Evolutionary conservation across 805 yeast species (phyloP).

Genomic region (Kodamaea jinghongensis): DNA sequence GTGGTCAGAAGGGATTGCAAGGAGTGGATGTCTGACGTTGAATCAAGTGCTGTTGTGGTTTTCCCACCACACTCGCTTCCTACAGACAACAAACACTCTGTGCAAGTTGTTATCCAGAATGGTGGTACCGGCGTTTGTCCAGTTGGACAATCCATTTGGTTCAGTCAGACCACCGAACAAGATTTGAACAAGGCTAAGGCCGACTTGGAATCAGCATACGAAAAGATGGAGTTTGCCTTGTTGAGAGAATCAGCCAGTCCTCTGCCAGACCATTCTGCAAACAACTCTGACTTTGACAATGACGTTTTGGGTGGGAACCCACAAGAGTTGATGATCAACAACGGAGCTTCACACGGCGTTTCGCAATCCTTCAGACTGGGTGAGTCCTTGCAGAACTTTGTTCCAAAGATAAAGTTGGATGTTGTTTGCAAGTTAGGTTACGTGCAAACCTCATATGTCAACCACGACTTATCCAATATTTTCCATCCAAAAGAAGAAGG

Average conservation of each 20-base stretch:
- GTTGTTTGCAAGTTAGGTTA: constrained; percentile 42
- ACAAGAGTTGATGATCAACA: constrained; percentile 33
- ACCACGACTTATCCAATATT: constrained; percentile 39
- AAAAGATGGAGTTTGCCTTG: constrained; percentile 74
- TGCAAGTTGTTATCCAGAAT: constrained; percentile 85
- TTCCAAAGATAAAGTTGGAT: constrained; percentile 66
- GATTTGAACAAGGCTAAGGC: constrained; percentile 64
- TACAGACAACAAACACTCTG: constrained; percentile 63
- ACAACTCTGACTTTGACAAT: constrained; percentile 53
- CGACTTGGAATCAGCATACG: constrained; percentile 78
- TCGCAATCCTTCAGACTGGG: constrained; percentile 84
- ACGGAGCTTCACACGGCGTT: constrained; percentile 41
- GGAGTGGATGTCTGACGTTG: constrained; percentile 89
- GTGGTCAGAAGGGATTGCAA: constrained; percentile 83
- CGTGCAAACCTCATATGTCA: constrained; percentile 35
- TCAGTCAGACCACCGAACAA: constrained; percentile 70
- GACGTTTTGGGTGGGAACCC: constrained; percentile 22
- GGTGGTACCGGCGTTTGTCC: constrained; percentile 88
- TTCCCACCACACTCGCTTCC: constrained; percentile 85
- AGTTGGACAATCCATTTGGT: constrained; percentile 86
- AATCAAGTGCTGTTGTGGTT: constrained; percentile 81
- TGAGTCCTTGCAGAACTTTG: constrained; percentile 77
- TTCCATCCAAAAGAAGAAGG: constrained; percentile 26
- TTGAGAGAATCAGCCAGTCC: constrained; percentile 69
- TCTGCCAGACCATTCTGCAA: constrained; percentile 6